Base-by-base conservation (phyloP, 192 early-diverging fungal species). In the Phlyctochytrium planicorne region DNA sequence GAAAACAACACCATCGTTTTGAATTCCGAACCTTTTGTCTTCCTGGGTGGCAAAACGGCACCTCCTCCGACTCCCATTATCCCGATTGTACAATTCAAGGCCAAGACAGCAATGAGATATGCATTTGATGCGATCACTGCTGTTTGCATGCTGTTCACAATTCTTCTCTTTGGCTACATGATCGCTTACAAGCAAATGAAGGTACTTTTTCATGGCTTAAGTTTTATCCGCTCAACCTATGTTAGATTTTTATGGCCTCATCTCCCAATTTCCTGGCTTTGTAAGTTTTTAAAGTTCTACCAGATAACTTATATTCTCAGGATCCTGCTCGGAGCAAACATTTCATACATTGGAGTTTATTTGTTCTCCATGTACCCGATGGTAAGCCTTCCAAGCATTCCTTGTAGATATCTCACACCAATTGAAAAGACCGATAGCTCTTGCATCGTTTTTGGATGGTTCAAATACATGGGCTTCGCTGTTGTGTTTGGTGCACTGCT, bases 321-420 rank as follows among this genome's bases (percentile, higher is more conserved):
- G 10, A 57, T 57, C 55, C 20, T 57, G 14, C 55, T 57, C 55
- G 55, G 55, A 4, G 16, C 55, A 6, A 57, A 57, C 55, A 27
- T 57, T 25, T 57, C 55, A 12, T 57, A 25, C 55, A 27, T 10
- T 6, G 27, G 55, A 12, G 27, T 57, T 27, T 57, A 6, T 6
- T 27, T 57, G 6, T 57, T 57, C 55, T 57, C 55, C 27, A 29
- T 57, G 14, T 57, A 25, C 55, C 55, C 55, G 12, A 57, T 57
- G 55, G 40, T 50, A n/a, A 50, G 40, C n/a, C n/a, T n/a, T n/a
- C n/a, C n/a, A n/a, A n/a, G n/a, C n/a, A n/a, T n/a, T n/a, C n/a
- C n/a, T n/a, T n/a, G n/a, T n/a, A n/a, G n/a, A n/a, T n/a, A n/a
- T n/a, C n/a, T n/a, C n/a, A n/a, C n/a, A n/a, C n/a, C n/a, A n/a